Percentiles rank a stretch among this genome's conserved stretches.
Evolutionary conservation across 2,329 filamentous ascomycete species (phyloP).

Genomic region (Fusarium siculi): DNA sequence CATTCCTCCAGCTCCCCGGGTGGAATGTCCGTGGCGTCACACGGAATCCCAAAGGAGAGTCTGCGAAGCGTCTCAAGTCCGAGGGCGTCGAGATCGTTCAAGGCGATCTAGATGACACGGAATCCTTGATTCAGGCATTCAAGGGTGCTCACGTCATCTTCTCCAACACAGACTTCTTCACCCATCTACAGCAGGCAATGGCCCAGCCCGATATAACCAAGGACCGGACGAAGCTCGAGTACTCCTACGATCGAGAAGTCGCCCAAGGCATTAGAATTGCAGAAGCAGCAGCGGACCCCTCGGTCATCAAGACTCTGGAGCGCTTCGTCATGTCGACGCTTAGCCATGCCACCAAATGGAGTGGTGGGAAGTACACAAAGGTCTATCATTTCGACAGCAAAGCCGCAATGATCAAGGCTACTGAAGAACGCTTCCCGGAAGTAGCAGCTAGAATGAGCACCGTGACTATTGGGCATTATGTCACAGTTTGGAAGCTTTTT

Average conservation of each 20-base stretch:
- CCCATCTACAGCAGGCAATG: background rate
- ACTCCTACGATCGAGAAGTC: background rate
- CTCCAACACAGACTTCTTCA: background rate
- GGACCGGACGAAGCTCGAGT: rapidly evolving
- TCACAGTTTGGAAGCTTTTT: background rate
- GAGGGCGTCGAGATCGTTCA: background rate
- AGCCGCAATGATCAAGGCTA: background rate
- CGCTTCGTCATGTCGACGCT: background rate
- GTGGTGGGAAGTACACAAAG: background rate
- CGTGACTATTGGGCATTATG: background rate
- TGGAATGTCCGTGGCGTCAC: background rate
- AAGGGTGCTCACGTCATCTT: background rate
- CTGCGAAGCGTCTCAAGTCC: background rate
- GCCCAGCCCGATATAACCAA: background rate
- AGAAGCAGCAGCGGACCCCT: background rate
- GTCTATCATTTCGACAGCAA: background rate
- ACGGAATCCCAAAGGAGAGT: background rate
- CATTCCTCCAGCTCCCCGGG: background rate
- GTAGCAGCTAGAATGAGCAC: background rate
- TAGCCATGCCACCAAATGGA: background rate
- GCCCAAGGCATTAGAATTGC: background rate
- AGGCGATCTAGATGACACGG: background rate
- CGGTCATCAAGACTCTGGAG: background rate
- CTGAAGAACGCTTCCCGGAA: rapidly evolving
- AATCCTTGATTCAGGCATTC: background rate